Evolutionary conservation across 169 alveolate genomes (phyloP).

Genomic region (Cryptosporidium sp.): DNA sequence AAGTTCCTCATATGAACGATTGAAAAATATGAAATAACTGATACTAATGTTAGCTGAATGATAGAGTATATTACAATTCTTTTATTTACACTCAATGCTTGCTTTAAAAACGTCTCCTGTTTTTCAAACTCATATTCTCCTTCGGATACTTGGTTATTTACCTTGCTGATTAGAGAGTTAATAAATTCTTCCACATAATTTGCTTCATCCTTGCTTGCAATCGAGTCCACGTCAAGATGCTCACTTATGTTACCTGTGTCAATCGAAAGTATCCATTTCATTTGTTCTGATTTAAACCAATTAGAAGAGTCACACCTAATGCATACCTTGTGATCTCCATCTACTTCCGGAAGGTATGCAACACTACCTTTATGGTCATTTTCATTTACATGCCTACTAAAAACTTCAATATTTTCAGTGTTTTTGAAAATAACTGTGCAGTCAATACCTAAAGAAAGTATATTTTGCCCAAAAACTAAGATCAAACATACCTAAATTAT

Average conservation of each 20-base stretch:
- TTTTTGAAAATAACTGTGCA: constrained; percentile 78
- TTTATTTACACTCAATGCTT: constrained; percentile 39
- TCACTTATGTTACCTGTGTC: constrained; percentile 76
- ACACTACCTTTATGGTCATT: constrained; percentile 77
- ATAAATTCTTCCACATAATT: constrained; percentile 44
- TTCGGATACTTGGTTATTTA: constrained; percentile 22
- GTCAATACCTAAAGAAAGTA: constrained; percentile 76
- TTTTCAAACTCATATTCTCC: constrained; percentile 63
- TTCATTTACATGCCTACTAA: constrained; percentile 76
- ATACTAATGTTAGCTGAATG: constrained; percentile 17
- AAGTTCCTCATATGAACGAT: constrained; percentile 43
- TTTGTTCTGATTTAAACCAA: constrained; percentile 79
- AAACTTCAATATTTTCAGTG: constrained; percentile 77
- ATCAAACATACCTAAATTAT: constrained; percentile 78
- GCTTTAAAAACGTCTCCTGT: constrained; percentile 44
- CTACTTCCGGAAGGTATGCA: constrained; percentile 76
- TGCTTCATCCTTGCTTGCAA: constrained; percentile 60
- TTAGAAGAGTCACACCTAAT: constrained; percentile 79
- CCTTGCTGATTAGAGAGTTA: constrained; percentile 17
- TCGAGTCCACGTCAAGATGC: constrained; percentile 31
- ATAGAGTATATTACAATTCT: constrained; percentile 44
- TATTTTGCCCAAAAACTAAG: background rate
- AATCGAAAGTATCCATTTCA: constrained; percentile 80
- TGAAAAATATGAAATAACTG: constrained; percentile 19
- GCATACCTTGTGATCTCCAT: constrained; percentile 80